These are phyloP conservation scores for Lactifluus pinguis DNA, from an alignment of 768 basidiomycete genomes.

Conservation along the genomic window DNA sequence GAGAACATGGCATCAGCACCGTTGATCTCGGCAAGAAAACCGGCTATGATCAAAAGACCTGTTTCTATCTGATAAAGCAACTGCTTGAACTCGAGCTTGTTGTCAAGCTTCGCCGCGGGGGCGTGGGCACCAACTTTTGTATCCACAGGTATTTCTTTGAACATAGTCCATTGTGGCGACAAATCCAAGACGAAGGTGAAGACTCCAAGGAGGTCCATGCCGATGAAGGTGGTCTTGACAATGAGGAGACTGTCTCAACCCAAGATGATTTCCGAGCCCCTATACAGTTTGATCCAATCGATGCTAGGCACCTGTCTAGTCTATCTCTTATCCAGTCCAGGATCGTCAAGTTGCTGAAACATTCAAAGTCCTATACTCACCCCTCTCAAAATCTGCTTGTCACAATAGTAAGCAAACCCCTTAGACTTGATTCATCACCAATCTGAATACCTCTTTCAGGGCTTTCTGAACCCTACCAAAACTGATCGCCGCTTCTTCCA, in stretches of 20 bases:
- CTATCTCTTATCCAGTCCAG: conserved; percentile 61
- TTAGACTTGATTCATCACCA: not conserved
- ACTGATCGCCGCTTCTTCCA: conserved; percentile 79
- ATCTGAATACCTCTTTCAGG: conserved; percentile 34
- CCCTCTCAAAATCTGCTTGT: conserved; percentile 68
- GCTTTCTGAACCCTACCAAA: conserved; percentile 65
- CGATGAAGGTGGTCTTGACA: conserved; percentile 29
- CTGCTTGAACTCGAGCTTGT: conserved; percentile 65
- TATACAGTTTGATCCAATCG: conserved; percentile 61
- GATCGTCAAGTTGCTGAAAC: conserved; percentile 61
- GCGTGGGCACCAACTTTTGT: conserved; percentile 66
- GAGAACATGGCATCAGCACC: conserved; percentile 69
- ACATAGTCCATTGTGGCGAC: conserved; percentile 64
- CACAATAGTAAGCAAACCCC: conserved; percentile 47
- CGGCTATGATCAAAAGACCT: conserved; percentile 82
- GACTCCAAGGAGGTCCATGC: conserved; percentile 25
- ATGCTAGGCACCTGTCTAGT: conserved; percentile 69
- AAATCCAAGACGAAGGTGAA: conserved; percentile 62
- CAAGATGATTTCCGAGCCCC: conserved; percentile 20
- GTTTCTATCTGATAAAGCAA: conserved; percentile 77
- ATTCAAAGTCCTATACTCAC: conserved; percentile 62
- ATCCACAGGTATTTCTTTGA: conserved; percentile 84
- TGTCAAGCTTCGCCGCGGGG: conserved; percentile 68
- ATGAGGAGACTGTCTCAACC: conserved; percentile 18
- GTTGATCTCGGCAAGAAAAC: conserved; percentile 70